Base-by-base conservation (phyloP, 2,329 filamentous ascomycete species). In the Aspergillus latus region DNA sequence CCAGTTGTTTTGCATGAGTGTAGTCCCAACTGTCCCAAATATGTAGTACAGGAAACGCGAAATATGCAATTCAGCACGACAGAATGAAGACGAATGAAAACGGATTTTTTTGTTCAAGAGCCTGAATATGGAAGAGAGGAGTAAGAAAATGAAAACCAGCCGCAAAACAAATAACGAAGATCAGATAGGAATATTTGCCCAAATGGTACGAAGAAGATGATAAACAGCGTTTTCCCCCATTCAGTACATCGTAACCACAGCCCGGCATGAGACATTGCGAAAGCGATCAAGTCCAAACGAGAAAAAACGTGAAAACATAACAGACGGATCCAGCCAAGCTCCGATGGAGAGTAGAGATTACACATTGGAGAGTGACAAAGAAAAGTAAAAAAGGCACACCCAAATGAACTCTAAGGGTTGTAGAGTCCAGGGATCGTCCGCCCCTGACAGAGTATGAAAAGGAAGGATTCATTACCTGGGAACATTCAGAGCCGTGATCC, bases 311-410 rank as follows among this genome's bases (percentile, higher is more conserved):
- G 13, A 26, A 21, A 52, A 40, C 40, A 47, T 15, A 48, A 48
- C 28, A 51, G 28, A 44, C 42, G 65, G 67, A 68, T 59, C 68
- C 69, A 71, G 64, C 69, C 71, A 71, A 70, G 68, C 67, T 71
- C 71, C 69, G 68, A 64, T 62, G 64, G 66, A 70, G 68, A 73
- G 70, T 70, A 72, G 67, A 73, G 70, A 73, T 72, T 73, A 74
- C 71, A 74, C 68, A 69, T 63, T 68, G 66, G 64, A 68, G 64
- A 66, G 65, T 62, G 63, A 66, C 47, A 21, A 21, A 21, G 32
- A 42, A 44, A 59, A 58, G 48, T 52, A 39, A 45, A 49, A 54
- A 47, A 52, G 40, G 43, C 55, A 53, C 52, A 60, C 55, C 53
- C 40, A 59, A 55, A 52, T 57, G 51, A 47, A 55, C 52, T 57